Percentiles rank a stretch among this genome's conserved stretches.
Evolutionary conservation across 1,284 basidiomycete genomes (phyloP).

Genomic region (Irpex sp.): DNA sequence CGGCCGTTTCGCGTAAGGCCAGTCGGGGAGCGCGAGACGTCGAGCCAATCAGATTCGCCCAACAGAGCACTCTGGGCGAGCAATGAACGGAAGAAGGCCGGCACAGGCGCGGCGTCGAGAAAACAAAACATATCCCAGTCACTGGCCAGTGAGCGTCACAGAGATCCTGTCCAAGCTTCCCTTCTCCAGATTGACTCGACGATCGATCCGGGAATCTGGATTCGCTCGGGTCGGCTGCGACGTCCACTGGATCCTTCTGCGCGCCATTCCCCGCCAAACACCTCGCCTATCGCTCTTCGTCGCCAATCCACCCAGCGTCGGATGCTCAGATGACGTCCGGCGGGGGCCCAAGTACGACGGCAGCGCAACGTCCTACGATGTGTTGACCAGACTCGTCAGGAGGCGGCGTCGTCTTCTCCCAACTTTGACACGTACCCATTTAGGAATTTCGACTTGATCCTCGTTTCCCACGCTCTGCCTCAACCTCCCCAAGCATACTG

Average conservation of each 20-base stretch:
- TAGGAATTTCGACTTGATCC: neutral
- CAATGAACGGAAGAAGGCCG: neutral
- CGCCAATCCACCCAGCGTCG: neutral
- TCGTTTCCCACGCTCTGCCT: neutral
- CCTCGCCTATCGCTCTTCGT: neutral
- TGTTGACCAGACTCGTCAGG: neutral
- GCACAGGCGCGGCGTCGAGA: neutral
- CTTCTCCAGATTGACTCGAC: neutral
- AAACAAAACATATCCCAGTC: neutral
- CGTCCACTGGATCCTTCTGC: too few relatives aligned
- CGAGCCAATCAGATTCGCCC: neutral
- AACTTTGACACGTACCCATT: neutral
- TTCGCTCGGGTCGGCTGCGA: neutral
- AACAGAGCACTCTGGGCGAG: neutral
- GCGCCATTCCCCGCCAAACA: neutral
- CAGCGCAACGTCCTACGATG: too few relatives aligned
- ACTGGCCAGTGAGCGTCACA: too few relatives aligned
- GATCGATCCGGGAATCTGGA: neutral
- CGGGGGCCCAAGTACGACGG: too few relatives aligned
- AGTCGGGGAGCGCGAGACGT: neutral
- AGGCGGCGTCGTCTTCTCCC: neutral
- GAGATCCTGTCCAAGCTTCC: too few relatives aligned
- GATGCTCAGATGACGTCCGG: too few relatives aligned
- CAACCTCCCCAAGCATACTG: neutral
- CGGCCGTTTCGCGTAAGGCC: neutral